Evolutionary conservation across 2,329 filamentous ascomycete species (phyloP).

Genomic region (Bipolaris oryzae): DNA sequence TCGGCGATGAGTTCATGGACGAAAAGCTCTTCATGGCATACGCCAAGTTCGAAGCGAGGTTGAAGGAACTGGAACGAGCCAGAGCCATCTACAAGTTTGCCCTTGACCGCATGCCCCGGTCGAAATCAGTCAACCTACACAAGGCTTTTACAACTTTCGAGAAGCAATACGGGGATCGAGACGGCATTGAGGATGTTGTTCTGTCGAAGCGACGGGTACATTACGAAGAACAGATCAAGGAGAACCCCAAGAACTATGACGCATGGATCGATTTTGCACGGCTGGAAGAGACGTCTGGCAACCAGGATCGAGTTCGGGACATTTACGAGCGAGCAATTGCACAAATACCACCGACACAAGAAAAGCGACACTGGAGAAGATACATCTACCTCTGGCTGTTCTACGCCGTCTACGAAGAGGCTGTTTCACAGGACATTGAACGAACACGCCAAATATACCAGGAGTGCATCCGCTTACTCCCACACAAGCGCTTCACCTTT

Average conservation of each 20-base stretch:
- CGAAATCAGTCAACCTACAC: slow-evolving; percentile 82
- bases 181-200: slow-evolving; percentile 94
- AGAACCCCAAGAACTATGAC: slow-evolving; percentile 96
- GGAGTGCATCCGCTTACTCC: slow-evolving; percentile 84
- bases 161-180: slow-evolving; percentile 93
- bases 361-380: slow-evolving; percentile 95
- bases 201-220: slow-evolving; percentile 90
- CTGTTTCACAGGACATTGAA: slow-evolving; percentile 76
- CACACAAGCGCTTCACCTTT: slow-evolving; percentile 97
- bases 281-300: slow-evolving; percentile 83
- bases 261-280: slow-evolving; percentile 95
- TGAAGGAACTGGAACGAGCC: slow-evolving; percentile 93
- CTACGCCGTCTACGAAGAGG: slow-evolving; percentile 94
- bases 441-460: slow-evolving; percentile 89
- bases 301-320: slow-evolving; percentile 83
- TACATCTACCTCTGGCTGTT: slow-evolving; percentile 99
- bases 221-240: slow-evolving; percentile 92
- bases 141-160: slow-evolving; percentile 97
- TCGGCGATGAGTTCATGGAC: slow-evolving; percentile 95
- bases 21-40: slow-evolving; percentile 96
- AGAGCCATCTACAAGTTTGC: slow-evolving; percentile 97
- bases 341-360: slow-evolving; percentile 90
- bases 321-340: slow-evolving; percentile 96
- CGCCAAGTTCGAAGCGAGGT: slow-evolving; percentile 89
- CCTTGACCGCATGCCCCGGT: slow-evolving; percentile 86